phyloP scores from a whole-genome alignment of 441 rosid species.

The Metrosideros polymorpha region DNA sequence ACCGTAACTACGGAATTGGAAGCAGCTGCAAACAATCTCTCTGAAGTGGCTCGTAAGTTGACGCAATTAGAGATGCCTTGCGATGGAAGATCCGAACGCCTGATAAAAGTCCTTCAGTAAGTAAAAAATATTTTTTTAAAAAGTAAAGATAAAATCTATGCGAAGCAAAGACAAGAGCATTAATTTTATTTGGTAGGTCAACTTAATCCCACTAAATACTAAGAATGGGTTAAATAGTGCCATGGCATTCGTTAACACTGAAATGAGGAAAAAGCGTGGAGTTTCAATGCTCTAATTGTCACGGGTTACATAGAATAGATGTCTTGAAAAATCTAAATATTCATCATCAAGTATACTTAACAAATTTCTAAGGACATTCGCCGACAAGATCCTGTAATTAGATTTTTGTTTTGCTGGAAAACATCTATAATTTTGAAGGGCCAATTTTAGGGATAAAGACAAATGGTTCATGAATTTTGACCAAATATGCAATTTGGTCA shows the following conservation, averaged over 20 bases:
- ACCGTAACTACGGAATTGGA: accelerated
- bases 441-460: no score
- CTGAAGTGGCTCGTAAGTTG: neutral
- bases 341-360: no score
- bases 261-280: neutral
- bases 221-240: neutral
- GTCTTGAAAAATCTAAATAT: neutral
- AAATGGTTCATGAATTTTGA: no score
- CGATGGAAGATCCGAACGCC: neutral
- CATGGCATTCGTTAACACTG: neutral
- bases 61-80: neutral
- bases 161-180: neutral
- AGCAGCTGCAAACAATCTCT: neutral
- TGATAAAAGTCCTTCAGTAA: neutral
- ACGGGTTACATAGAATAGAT: neutral
- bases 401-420: neutral
- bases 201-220: neutral
- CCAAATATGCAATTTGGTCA: no score
- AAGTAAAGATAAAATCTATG: neutral
- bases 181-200: neutral
- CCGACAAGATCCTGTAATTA: neutral
- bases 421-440: no score
- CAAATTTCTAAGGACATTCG: no score
- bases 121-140: neutral
- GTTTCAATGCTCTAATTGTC: neutral